Base-by-base conservation (phyloP, 306 rosid species). In the Quercus bicolor region DNA sequence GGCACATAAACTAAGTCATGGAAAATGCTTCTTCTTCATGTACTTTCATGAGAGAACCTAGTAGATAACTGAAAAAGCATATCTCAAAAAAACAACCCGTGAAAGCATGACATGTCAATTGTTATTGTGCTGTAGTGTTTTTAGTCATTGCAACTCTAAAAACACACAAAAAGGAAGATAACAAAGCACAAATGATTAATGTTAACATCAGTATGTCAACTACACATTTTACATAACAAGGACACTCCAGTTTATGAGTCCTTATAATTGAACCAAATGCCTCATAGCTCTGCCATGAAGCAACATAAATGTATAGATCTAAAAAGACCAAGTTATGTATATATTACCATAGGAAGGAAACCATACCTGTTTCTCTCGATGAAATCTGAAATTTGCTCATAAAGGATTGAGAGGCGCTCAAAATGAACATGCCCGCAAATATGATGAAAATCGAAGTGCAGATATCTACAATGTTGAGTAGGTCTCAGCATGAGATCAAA, bases 401-500 rank as follows among this genome's bases (percentile, higher is more conserved):
- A 91, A 74, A 95, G 97, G 75, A 92, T 87, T 5, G 97, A 91
- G 74, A 95, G 98, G 78, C 92, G 96, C 77, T 95, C 99, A 74
- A 93, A 95, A 91, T 93, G 98, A 86, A 95, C 72, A 34, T 93
- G 99, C 74, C 99, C 99, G 59, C 98, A 95, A 76, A 95, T 80
- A 33, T 85, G 96, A 85, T 95, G 99, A 74, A 93, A 95, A 86
- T 95, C 99, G 40, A 95, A 95, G 88, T 93, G 99, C 89, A 92
- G 79, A 86, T 95, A 95, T 87, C 98, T 95, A 75, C 88, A 90
- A 76, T 70, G 64, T 74, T 16, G 31, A 69, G 75, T 69, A 80
- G 26, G 48, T 76, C 73, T 72, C 77, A 80, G 57, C 52, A 80
- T 75, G 45, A 72, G 72, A 79, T 57, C 48, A 29, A 40, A 60